These are phyloP conservation scores for Fusarium succisae DNA, from an alignment of 2,329 filamentous ascomycete species.

Conservation along the genomic window DNA sequence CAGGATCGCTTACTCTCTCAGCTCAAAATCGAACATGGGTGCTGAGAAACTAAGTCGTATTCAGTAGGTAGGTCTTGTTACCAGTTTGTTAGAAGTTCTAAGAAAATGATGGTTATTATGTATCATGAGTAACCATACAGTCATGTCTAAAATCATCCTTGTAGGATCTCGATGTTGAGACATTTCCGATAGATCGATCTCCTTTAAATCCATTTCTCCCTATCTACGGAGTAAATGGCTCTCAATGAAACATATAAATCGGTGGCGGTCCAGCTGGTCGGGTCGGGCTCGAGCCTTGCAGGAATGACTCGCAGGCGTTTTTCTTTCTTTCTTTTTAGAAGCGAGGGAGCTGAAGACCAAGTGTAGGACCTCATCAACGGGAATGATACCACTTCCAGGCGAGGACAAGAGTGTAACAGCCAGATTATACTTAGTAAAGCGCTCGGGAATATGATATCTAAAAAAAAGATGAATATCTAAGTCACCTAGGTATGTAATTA, in stretches of 20 bases:
- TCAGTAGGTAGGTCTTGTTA: background rate
- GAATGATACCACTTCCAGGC: background rate
- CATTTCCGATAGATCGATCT: background rate
- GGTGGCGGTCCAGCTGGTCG: conserved; percentile 8
- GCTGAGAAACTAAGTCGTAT: background rate
- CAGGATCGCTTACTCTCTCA: conserved; percentile 3
- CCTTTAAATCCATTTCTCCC: background rate
- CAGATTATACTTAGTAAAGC: background rate
- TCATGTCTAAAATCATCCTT: no score
- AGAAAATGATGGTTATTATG: no score
- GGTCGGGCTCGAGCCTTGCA: conserved; percentile 18
- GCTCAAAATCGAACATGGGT: conserved; percentile 2
- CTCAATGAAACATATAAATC: conserved; percentile 22
- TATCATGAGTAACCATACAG: no score
- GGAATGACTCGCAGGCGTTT: conserved; percentile 23
- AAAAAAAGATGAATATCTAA: background rate
- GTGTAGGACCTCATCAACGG: background rate
- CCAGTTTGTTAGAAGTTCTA: no score
- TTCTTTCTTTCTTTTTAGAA: background rate
- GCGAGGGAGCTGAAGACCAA: background rate
- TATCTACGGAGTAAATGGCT: background rate
- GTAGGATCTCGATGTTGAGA: background rate
- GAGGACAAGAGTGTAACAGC: background rate
- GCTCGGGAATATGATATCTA: background rate
- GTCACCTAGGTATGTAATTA: no score